These are phyloP conservation scores for Stenocarpella maydis DNA, from an alignment of 2,329 filamentous ascomycete species.

Conservation along the genomic window DNA sequence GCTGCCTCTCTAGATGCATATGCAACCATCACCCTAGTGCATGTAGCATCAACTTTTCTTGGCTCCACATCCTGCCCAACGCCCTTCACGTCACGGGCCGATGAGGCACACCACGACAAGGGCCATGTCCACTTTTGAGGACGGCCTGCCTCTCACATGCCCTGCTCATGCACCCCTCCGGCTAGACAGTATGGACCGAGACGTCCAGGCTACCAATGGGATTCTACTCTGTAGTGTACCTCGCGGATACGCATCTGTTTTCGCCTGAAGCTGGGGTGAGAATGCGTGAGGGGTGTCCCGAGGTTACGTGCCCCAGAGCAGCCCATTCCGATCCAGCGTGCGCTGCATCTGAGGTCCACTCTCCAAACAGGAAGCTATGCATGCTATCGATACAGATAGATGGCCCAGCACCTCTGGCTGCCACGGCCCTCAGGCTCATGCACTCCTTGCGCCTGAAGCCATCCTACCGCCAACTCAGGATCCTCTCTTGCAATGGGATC, in stretches of 20 bases:
- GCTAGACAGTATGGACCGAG: background rate
- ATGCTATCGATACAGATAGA: conserved; percentile 10
- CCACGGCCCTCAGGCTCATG: background rate
- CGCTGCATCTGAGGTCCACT: background rate
- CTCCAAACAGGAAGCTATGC: background rate
- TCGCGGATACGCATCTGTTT: background rate
- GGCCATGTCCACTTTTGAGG: background rate
- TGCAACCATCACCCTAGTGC: background rate
- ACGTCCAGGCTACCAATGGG: background rate
- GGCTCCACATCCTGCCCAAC: background rate
- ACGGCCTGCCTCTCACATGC: background rate
- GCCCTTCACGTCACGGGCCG: background rate
- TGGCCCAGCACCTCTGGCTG: background rate
- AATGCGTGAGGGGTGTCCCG: background rate
- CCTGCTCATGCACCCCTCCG: no score
- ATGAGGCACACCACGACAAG: background rate
- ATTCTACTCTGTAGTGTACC: no score
- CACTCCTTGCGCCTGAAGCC: background rate
- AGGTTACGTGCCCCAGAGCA: background rate
- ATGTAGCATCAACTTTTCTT: background rate
- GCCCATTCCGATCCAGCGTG: no score
- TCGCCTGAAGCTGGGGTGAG: background rate
- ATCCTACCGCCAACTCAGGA: background rate
- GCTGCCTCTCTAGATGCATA: background rate
- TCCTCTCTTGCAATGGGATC: conserved; percentile 24